These are phyloP conservation scores for Diaporthe ilicicola DNA, from an alignment of 2,329 filamentous ascomycete genomes.

Conservation along the genomic window DNA sequence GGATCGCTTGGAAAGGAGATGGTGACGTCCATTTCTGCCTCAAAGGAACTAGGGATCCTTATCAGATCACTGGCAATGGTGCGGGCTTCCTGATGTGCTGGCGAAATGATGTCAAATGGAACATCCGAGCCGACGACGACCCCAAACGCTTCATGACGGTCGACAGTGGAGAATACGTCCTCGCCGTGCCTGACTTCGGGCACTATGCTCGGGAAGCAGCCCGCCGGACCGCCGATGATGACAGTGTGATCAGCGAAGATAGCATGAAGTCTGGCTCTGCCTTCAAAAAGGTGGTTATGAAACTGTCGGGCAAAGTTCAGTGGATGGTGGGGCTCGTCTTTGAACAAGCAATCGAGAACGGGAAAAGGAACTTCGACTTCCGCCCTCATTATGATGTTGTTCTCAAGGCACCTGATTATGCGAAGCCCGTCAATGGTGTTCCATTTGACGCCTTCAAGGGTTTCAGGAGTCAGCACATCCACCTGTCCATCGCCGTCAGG, in stretches of 20 bases:
- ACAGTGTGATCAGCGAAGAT: constrained; percentile 69
- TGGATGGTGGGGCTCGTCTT: constrained; percentile 94
- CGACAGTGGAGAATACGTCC: constrained; percentile 92
- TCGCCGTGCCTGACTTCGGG: constrained; percentile 93
- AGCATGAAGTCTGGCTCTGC: constrained; percentile 77
- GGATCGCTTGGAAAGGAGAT: constrained; percentile 91
- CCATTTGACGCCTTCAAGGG: constrained; percentile 93
- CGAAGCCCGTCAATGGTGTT: constrained; percentile 62
- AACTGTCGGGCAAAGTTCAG: constrained; percentile 93
- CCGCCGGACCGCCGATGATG: constrained; percentile 59
- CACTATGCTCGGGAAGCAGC: constrained; percentile 79
- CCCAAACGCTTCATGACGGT: constrained; percentile 95
- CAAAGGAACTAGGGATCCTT: constrained; percentile 92
- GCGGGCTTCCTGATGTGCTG: constrained; percentile 98
- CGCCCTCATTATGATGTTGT: constrained; percentile 92
- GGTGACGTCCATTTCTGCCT: constrained; percentile 94
- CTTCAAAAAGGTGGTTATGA: constrained; percentile 99
- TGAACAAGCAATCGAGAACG: constrained; percentile 79
- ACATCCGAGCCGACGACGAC: constrained; percentile 84
- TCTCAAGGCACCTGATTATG: constrained; percentile 80
- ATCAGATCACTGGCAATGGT: constrained; percentile 89
- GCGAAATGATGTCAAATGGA: constrained; percentile 92
- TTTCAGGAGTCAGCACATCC: constrained; percentile 97
- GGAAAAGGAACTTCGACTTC: constrained; percentile 84
- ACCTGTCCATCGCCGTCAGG: constrained; percentile 89